Conservation (phyloP, 768 basidiomycete species). For the Pleurotus cornucopiae region DNA sequence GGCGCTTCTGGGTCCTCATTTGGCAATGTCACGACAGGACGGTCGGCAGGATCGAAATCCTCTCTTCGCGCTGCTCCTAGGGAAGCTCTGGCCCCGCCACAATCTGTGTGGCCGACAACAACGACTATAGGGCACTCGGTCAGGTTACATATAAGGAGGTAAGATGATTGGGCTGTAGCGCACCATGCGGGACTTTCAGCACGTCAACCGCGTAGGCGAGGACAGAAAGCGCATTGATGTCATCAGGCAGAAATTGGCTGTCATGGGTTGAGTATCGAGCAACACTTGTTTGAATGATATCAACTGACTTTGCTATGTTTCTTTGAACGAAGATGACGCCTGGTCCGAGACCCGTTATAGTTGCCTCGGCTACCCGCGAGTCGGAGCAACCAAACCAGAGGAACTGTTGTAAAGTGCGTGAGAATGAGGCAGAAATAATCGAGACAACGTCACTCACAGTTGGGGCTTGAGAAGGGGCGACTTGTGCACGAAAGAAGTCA, state of each 20-base stretch:
- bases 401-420: constrained; percentile 37
- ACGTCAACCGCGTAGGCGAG: constrained; percentile 68
- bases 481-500: neutral
- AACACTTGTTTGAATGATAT: neutral
- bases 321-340: constrained; percentile 83
- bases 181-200: constrained; percentile 77
- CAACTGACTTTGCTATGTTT: constrained; percentile 80
- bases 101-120: constrained; percentile 79
- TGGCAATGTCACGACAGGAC: constrained; percentile 11
- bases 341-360: constrained; percentile 63
- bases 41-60: neutral
- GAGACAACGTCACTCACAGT: neutral
- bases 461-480: neutral
- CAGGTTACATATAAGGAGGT: constrained; percentile 7
- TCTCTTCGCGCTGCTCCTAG: constrained; percentile 31
- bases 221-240: constrained; percentile 68
- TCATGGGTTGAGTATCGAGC: neutral
- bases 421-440: neutral
- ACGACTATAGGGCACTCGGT: constrained; percentile 46
- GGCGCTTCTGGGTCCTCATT: constrained; percentile 36
- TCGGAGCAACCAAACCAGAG: constrained; percentile 84
- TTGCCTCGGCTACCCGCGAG: constrained; percentile 79
- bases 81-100: constrained; percentile 71
- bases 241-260: constrained; percentile 26
- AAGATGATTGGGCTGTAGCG: constrained; percentile 26